Conservation (phyloP, 2,329 filamentous ascomycete genomes). For the Elsinoe arachidis region DNA sequence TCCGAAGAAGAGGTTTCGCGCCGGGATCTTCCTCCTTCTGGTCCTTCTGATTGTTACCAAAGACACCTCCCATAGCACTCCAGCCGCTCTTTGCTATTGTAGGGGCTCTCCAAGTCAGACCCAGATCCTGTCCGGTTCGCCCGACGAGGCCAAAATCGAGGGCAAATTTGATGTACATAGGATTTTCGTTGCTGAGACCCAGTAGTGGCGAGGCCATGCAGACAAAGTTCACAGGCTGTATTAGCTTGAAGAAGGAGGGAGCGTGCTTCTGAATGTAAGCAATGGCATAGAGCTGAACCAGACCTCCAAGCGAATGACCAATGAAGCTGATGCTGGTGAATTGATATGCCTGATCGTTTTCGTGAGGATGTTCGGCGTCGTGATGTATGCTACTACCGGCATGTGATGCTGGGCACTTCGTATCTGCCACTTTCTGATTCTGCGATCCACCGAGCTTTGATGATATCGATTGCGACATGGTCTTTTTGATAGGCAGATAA, state of each 20-base stretch:
- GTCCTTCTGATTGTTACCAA: conserved; percentile 51
- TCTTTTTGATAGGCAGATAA: conserved; percentile 59
- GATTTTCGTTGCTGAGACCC: conserved; percentile 93
- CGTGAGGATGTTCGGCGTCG: conserved; percentile 27
- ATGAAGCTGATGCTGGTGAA: conserved; percentile 95
- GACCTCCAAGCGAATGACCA: conserved; percentile 80
- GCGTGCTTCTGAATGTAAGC: conserved; percentile 97
- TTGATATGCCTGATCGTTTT: conserved; percentile 56
- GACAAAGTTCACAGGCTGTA: conserved; percentile 85
- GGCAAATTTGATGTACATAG: conserved; percentile 92
- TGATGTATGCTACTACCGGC: conserved; percentile 53
- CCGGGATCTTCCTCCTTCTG: conserved; percentile 57
- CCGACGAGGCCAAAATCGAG: conserved; percentile 93
- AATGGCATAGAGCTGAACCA: conserved; percentile 87
- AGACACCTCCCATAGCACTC: conserved; percentile 76
- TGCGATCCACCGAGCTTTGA: conserved; percentile 39
- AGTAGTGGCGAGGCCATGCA: conserved; percentile 79
- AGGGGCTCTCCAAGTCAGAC: conserved; percentile 86
- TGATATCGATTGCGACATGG: conserved; percentile 39
- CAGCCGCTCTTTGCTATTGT: conserved; percentile 78
- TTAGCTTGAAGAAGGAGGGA: conserved; percentile 77
- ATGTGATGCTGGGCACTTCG: conserved; percentile 38
- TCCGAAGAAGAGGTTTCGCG: conserved; percentile 79
- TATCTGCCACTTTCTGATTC: conserved; percentile 37
- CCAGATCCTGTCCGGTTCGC: conserved; percentile 90